phyloP scores from a whole-genome alignment of 108 stramenopile genomes.

The Licmophora abbreviata region DNA sequence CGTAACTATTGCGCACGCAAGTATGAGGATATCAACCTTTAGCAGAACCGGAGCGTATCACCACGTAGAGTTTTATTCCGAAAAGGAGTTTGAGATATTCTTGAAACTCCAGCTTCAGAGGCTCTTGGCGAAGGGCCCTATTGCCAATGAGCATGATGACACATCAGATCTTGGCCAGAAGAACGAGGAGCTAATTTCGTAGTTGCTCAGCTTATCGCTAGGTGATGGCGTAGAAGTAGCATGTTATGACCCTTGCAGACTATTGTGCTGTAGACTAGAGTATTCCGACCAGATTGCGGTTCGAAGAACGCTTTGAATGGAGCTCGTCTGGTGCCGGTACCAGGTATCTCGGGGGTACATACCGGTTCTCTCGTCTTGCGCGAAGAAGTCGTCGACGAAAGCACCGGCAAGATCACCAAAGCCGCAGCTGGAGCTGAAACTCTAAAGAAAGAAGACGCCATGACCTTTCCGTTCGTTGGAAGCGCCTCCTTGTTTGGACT shows the following conservation, averaged over 20 bases:
- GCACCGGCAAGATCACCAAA: slow-evolving; percentile 29
- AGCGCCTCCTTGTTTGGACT: slow-evolving; percentile 81
- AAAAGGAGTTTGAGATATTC: slow-evolving; percentile 63
- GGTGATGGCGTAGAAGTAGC: too few species aligned
- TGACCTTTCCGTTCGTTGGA: slow-evolving; percentile 94
- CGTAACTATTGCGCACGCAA: slow-evolving; percentile 45
- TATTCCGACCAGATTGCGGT: too few species aligned
- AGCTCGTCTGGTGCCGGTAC: too few species aligned
- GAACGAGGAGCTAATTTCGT: too few species aligned
- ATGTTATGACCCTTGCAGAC: too few species aligned
- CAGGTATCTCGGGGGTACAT: too few species aligned
- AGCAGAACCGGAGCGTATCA: slow-evolving; percentile 30
- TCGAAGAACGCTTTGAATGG: too few species aligned
- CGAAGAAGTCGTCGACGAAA: slow-evolving; percentile 46
- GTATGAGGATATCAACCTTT: slow-evolving; percentile 44
- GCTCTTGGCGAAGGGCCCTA: slow-evolving; percentile 10
- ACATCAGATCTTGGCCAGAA: background rate
- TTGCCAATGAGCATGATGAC: background rate
- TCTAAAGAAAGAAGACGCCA: slow-evolving; percentile 70
- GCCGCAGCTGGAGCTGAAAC: slow-evolving; percentile 44
- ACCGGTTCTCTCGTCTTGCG: slow-evolving; percentile 51
- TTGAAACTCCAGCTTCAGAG: slow-evolving; percentile 41
- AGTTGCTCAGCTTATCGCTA: too few species aligned
- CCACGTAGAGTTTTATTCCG: slow-evolving; percentile 57
- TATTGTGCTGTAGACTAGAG: too few species aligned